phyloP scores from a whole-genome alignment of 768 basidiomycete species.

The Lactarius quietus region DNA sequence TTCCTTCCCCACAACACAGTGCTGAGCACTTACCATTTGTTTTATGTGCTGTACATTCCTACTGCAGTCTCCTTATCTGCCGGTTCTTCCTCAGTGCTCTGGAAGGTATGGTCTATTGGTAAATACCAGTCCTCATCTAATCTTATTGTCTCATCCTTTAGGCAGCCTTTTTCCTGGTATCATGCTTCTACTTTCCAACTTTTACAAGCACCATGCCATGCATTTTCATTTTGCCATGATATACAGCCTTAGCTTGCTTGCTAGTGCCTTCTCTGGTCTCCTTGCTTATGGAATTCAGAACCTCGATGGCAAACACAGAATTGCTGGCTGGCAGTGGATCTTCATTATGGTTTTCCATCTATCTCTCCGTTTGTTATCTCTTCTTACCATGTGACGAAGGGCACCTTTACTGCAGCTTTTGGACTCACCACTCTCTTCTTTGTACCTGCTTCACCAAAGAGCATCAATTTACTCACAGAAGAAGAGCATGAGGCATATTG shows the following conservation, averaged over 20 bases:
- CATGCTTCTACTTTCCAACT: constrained; percentile 29
- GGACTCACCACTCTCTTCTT: constrained; percentile 50
- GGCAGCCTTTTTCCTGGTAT: constrained; percentile 44
- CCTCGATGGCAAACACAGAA: constrained; percentile 51
- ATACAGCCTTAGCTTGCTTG: constrained; percentile 44
- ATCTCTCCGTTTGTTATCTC: neutral
- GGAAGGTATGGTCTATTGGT: constrained; percentile 43
- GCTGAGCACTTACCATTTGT: neutral
- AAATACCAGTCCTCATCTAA: neutral
- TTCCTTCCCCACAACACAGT: too few species aligned
- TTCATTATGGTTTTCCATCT: constrained; percentile 46
- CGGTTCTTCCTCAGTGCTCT: constrained; percentile 49
- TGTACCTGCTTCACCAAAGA: constrained; percentile 42
- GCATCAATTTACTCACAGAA: constrained; percentile 47
- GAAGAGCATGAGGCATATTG: constrained; percentile 40
- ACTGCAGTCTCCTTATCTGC: constrained; percentile 51
- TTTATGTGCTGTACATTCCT: constrained; percentile 45
- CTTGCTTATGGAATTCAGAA: constrained; percentile 55
- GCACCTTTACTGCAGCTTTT: constrained; percentile 58
- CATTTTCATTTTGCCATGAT: constrained; percentile 39
- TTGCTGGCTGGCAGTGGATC: constrained; percentile 63
- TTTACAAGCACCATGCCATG: constrained; percentile 30
- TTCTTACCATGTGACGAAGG: constrained; percentile 38
- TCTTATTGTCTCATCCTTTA: neutral
- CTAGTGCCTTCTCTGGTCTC: constrained; percentile 60